A percentile compares a stretch with the other conserved stretches of the same genome.
Evolutionary conservation across 192 early-diverging fungal species (phyloP).

Genomic region (Umbelopsis sp.): DNA sequence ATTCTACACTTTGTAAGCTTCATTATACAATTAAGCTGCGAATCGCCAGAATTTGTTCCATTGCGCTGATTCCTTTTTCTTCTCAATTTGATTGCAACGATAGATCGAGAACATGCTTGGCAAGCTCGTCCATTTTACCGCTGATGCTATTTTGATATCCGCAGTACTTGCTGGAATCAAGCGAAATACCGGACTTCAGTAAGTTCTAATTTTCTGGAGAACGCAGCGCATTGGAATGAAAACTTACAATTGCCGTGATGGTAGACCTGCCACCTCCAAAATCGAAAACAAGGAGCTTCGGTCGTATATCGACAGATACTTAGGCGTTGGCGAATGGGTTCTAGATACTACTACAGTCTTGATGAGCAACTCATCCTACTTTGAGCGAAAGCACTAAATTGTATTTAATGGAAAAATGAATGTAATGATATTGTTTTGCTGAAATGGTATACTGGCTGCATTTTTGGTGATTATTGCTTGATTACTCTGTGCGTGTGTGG

Average conservation of each 20-base stretch:
- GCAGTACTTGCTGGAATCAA: slow-evolving; percentile 64
- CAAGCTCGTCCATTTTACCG: slow-evolving; percentile 56
- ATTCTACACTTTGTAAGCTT: not conserved
- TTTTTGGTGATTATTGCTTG: too few relatives aligned
- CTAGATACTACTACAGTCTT: slow-evolving; percentile 53
- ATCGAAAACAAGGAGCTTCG: slow-evolving; percentile 60
- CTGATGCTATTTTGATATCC: slow-evolving; percentile 61
- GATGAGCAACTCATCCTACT: slow-evolving; percentile 54
- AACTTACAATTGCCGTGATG: not conserved
- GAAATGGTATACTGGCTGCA: not conserved
- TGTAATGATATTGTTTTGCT: not conserved
- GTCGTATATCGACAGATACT: slow-evolving; percentile 52
- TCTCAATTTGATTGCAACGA: not conserved
- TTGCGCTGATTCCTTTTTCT: not conserved
- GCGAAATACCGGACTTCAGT: slow-evolving; percentile 53
- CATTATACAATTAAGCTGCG: too few relatives aligned
- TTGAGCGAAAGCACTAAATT: slow-evolving; percentile 47
- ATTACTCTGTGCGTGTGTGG: too few relatives aligned
- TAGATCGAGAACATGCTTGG: slow-evolving; percentile 41
- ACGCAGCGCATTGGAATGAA: too few relatives aligned
- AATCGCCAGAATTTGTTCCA: not conserved
- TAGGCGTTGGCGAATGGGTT: slow-evolving; percentile 60
- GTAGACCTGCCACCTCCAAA: slow-evolving; percentile 50
- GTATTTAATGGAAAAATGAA: not conserved
- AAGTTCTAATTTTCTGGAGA: slow-evolving; percentile 19